These are phyloP conservation scores for Penicillium sp. DNA, from an alignment of 2,329 filamentous ascomycete genomes.

Conservation along the genomic window DNA sequence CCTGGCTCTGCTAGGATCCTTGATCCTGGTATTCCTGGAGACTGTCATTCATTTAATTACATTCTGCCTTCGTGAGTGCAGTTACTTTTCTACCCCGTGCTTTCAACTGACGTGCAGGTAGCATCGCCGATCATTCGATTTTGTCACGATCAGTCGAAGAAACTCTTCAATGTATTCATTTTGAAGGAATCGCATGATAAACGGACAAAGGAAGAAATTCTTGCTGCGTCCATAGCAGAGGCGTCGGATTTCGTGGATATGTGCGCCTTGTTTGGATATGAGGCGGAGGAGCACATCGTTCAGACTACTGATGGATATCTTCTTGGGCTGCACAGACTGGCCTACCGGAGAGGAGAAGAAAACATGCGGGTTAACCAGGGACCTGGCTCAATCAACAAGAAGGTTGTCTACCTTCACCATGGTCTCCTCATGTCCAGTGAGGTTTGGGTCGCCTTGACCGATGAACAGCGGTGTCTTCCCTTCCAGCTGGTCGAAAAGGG, in stretches of 20 bases:
- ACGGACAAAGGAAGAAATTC: constrained; percentile 66
- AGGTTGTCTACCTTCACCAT: constrained; percentile 91
- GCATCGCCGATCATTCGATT: constrained; percentile 77
- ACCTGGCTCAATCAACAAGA: constrained; percentile 69
- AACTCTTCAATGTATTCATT: constrained; percentile 76
- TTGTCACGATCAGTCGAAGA: constrained; percentile 78
- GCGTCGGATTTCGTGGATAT: constrained; percentile 91
- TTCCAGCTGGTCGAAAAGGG: constrained; percentile 87
- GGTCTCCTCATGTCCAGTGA: constrained; percentile 98
- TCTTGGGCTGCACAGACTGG: constrained; percentile 82
- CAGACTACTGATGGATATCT: constrained; percentile 94
- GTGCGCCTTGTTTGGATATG: constrained; percentile 88
- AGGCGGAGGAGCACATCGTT: constrained; percentile 92
- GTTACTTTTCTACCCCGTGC: not conserved
- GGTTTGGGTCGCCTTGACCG: constrained; percentile 93
- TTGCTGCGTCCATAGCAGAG: constrained; percentile 76
- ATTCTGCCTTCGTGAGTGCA: constrained; percentile 74
- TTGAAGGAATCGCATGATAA: constrained; percentile 68
- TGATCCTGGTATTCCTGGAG: constrained; percentile 80
- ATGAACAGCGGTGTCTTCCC: constrained; percentile 79
- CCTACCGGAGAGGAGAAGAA: constrained; percentile 80
- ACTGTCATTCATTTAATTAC: constrained; percentile 81
- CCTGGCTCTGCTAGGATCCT: constrained; percentile 78
- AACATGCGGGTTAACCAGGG: constrained; percentile 71
- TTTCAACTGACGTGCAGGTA: constrained; percentile 38